Percentiles rank a stretch among this genome's conserved stretches.
phyloP scores from a whole-genome alignment of 352 stramenopile genomes.

The Pythium sukuiense region DNA sequence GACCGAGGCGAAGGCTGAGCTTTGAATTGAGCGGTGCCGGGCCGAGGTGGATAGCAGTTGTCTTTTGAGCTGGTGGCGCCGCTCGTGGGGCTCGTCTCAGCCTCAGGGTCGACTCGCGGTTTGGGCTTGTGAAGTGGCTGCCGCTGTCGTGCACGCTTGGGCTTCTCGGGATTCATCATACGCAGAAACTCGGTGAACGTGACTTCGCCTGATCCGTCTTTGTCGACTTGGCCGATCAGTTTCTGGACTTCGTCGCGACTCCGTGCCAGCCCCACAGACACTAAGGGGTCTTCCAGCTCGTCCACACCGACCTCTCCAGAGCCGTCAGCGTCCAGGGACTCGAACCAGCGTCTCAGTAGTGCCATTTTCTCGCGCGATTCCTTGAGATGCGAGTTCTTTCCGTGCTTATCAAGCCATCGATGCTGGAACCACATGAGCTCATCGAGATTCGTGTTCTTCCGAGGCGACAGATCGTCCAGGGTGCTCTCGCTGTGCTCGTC shows the following conservation, averaged over 20 bases:
- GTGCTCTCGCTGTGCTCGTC: slow-evolving; percentile 4
- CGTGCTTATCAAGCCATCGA: slow-evolving; percentile 74
- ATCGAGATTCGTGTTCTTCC: slow-evolving; percentile 45
- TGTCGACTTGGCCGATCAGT: slow-evolving; percentile 73
- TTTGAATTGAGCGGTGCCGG: background rate
- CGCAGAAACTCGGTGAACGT: slow-evolving; percentile 75
- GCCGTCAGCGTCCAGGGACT: slow-evolving; percentile 83
- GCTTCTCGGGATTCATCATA: slow-evolving; percentile 65
- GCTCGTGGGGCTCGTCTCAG: background rate
- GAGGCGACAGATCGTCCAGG: background rate
- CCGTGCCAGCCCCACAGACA: slow-evolving; percentile 81
- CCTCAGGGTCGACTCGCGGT: slow-evolving; percentile 6
- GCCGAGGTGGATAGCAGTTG: background rate
- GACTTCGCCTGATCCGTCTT: slow-evolving; percentile 60
- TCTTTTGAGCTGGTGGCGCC: background rate
- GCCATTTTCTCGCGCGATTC: slow-evolving; percentile 61
- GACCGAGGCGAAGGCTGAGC: background rate
- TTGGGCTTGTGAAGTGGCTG: slow-evolving; percentile 56
- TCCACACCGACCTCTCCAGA: slow-evolving; percentile 79
- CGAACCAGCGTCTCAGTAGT: slow-evolving; percentile 82
- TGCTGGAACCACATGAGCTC: slow-evolving; percentile 79
- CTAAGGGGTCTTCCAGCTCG: slow-evolving; percentile 85
- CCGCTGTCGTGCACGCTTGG: slow-evolving; percentile 33
- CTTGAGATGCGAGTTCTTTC: slow-evolving; percentile 72
- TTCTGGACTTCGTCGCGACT: slow-evolving; percentile 72